Base-by-base conservation (phyloP, 495 filamentous ascomycete species). In the Penicillium atrosanguineum region DNA sequence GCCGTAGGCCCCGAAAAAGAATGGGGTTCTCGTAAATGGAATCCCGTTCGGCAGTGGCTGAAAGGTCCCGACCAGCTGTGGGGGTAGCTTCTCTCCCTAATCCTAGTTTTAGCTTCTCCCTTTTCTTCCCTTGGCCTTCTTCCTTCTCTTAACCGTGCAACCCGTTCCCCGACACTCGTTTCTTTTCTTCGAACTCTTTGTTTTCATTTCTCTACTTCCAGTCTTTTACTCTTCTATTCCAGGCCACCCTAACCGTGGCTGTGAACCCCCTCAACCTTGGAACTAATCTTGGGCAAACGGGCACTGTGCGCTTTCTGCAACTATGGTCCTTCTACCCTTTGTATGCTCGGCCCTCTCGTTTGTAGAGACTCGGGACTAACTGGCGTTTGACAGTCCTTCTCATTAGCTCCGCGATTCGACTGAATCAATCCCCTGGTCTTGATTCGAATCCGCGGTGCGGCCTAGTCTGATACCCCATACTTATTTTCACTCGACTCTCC, bases 391-490 rank as follows among this genome's bases (percentile, higher is more conserved):
- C 53, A 63, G 60, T 42, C 23, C 46, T 46, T 31, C 50, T 34
- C 44, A 26, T 56, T 52, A 47, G 52, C 48, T 41, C 42, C 45
- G 44, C 59, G 48, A 58, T 40, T 56, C 53, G 55, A 62, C 50
- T 65, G 45, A 52, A 54, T 23, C 47, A 18, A 26, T 50, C 46
- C 50, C 61, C 49, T 54, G 44, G 52, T 46, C 53, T 48, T 53
- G 19, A 55, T 65, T 57, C 53, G 37, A 62, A 62, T 59, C 46
- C 51, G 56, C 59, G 53, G 59, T 37, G 58, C 61, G 58, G 52
- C 29, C 40, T 46, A 50, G 46, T 45, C 26, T 55, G 25, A 60
- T 53, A 53, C 53, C 48, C 28, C 18, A 20, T 21, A 36, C 19
- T 40, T 46, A 7, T 16, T 40, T 52, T 45, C n/a, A 25, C 45